phyloP scores from a whole-genome alignment of 2,329 filamentous ascomycete species.

The Epichloe aotearoae region DNA sequence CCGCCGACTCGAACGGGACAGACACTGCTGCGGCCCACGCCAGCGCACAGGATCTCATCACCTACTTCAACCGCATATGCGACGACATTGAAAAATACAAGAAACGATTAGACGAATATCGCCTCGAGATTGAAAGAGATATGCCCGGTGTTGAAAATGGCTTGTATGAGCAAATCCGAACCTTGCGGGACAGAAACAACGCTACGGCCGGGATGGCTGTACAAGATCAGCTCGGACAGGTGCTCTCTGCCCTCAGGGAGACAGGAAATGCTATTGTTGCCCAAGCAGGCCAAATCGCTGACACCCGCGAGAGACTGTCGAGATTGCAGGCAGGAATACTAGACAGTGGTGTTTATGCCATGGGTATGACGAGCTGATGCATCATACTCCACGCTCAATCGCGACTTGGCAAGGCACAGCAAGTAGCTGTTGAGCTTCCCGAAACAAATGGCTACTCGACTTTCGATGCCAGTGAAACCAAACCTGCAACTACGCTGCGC shows the following conservation, averaged over 20 bases:
- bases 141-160: conserved; percentile 35
- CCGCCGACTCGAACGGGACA: conserved; percentile 15
- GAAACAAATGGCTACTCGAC: background rate
- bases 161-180: conserved; percentile 29
- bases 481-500: background rate
- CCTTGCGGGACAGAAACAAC: conserved; percentile 21
- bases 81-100: conserved; percentile 31
- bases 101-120: conserved; percentile 29
- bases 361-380: conserved; percentile 18
- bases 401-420: background rate
- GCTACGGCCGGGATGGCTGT: conserved; percentile 14
- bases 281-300: conserved; percentile 29
- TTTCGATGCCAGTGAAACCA: background rate
- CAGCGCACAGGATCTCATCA: conserved; percentile 29
- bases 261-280: conserved; percentile 27
- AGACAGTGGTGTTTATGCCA: conserved; percentile 22
- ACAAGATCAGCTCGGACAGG: conserved; percentile 26
- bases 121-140: conserved; percentile 32
- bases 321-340: conserved; percentile 28
- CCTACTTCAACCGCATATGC: conserved; percentile 31
- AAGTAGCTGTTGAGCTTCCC: background rate
- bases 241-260: conserved; percentile 24
- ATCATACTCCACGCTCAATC: background rate
- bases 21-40: conserved; percentile 24
- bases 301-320: conserved; percentile 28